phyloP scores from a whole-genome alignment of 2,329 filamentous ascomycete genomes.

The Trichoderma arundinaceum region DNA sequence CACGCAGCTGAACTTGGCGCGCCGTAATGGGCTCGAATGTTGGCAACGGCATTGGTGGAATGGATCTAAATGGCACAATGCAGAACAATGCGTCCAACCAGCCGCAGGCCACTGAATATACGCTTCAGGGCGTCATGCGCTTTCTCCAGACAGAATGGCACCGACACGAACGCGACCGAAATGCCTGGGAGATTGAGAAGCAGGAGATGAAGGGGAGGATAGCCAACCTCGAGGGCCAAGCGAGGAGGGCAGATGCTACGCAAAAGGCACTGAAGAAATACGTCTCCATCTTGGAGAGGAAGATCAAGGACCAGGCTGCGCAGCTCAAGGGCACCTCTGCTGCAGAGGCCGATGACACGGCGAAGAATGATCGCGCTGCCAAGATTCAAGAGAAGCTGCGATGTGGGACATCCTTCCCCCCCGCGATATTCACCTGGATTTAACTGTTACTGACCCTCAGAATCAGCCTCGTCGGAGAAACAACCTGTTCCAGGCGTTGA shows the following conservation, averaged over 20 bases:
- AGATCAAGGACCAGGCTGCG: conserved; percentile 80
- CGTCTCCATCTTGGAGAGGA: conserved; percentile 85
- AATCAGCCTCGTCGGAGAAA: conserved; percentile 46
- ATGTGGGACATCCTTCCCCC: conserved; percentile 47
- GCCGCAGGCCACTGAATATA: conserved; percentile 66
- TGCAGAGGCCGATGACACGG: conserved; percentile 49
- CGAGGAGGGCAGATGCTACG: conserved; percentile 82
- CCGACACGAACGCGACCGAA: conserved; percentile 94
- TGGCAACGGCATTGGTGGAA: conserved; percentile 54
- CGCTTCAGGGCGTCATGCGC: conserved; percentile 86
- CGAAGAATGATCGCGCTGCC: conserved; percentile 58
- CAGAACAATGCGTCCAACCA: conserved; percentile 55
- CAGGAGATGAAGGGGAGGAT: conserved; percentile 99
- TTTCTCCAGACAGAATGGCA: conserved; percentile 99
- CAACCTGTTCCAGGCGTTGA: conserved; percentile 52
- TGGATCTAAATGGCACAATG: conserved; percentile 54
- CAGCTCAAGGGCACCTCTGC: conserved; percentile 62
- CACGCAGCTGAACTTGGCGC: conserved; percentile 45
- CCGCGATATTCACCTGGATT: not conserved
- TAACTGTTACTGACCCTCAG: conserved; percentile 31
- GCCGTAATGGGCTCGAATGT: conserved; percentile 51
- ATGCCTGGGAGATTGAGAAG: conserved; percentile 98
- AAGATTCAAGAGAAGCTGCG: conserved; percentile 63
- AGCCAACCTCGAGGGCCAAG: conserved; percentile 89
- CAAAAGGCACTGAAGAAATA: conserved; percentile 91